A percentile compares a stretch with the other conserved stretches of the same genome.
These are phyloP conservation scores for Mimosa bimucronata DNA, from an alignment of 306 rosid genomes.

Conservation along the genomic window DNA sequence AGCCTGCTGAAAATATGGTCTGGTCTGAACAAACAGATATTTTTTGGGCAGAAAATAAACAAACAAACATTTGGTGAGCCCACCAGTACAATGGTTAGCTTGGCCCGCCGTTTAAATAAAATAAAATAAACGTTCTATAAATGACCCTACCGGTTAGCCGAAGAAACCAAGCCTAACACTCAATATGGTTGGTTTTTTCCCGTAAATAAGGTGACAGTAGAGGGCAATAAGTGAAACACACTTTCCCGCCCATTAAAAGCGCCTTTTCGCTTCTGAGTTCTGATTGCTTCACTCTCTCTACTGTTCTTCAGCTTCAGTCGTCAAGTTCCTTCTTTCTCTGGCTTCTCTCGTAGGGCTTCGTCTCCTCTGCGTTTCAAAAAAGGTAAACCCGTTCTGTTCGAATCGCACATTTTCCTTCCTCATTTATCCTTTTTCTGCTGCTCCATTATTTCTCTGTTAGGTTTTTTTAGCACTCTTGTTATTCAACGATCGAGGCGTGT, in stretches of 20 bases:
- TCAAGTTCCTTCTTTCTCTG: conserved; percentile 32
- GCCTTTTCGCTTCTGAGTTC: neutral
- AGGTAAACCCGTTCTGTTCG: conserved; percentile 2
- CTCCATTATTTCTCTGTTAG: neutral
- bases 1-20: too few species aligned
- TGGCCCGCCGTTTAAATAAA: neutral
- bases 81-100: neutral
- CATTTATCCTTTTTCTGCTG: neutral
- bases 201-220: conserved; percentile 39
- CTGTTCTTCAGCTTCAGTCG: neutral
- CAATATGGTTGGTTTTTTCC: conserved; percentile 15
- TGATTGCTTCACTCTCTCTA: conserved; percentile 6
- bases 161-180: neutral
- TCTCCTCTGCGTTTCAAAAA: conserved; percentile 13
- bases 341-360: neutral
- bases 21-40: too few species aligned
- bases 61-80: neutral
- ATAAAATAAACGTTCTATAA: neutral
- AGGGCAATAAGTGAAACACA: conserved; percentile 6
- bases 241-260: conserved; percentile 69
- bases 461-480: conserved; percentile 22
- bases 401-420: neutral
- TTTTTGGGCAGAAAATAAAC: too few species aligned
- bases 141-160: neutral
- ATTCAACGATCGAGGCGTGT: neutral